Evolutionary conservation across 2,329 filamentous ascomycete genomes (phyloP), one percentile per base, ranked within the genome.

Genomic region (Tolypocladium pustulatum): DNA sequence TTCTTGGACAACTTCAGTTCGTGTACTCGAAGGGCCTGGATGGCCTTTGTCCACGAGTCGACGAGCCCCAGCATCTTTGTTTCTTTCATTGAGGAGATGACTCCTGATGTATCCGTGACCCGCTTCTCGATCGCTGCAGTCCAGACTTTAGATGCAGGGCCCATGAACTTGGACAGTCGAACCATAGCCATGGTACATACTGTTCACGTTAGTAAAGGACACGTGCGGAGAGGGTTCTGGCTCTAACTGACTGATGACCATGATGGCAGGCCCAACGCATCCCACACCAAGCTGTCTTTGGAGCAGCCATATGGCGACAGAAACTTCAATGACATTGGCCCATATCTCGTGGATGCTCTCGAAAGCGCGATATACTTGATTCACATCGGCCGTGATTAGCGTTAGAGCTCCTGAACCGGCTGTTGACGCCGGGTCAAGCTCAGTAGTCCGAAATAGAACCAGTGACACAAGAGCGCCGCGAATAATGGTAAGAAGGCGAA

Each of bases 311-410:
- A 76, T 71, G 1, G 75, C 75, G 20, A 81, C 55, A 1, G 62
- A 70, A 25, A 78, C 73, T 59, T 81, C 75, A 0, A 80, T 63
- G 1, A 70, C 57, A 38, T 67, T 72, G 1, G 71, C 73, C 75
- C 75, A 77, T 2, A 73, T 58, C 30, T 78, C 75, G 55, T 78
- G 77, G 36, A 76, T 60, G 0, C 62, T 68, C n/a, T 66, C 64
- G 53, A 73, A 70, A 0, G 72, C 72, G 0, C 65, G 62, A 2
- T 66, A 66, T 13, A 78, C 72, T 0, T 72, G 69, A 57, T 76
- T 75, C 20, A 78, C 69, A 43, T 80, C 77, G 3, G 74, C 68
- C 43, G 71, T 75, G 73, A 79, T 78, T 7, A 79, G 64, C 4
- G 77, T 78, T 53, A 78, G 62, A 0, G 74, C 68, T 0, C 72